Conservation (phyloP, 257 asterid genomes). For the Solanum appendiculatum region DNA sequence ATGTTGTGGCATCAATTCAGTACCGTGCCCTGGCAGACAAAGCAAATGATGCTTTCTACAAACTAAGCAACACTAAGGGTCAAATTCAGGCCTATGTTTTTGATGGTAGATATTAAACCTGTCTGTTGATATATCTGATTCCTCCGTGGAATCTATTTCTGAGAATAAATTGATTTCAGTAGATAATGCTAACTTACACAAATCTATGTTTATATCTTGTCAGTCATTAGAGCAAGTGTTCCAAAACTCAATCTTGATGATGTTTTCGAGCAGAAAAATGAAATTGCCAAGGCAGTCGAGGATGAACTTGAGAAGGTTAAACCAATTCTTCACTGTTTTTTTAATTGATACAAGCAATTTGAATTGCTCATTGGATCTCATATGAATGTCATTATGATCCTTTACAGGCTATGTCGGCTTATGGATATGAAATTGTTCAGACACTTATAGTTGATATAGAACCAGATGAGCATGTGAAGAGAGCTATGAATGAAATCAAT, state of each 20-base stretch:
- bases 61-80: slow-evolving; percentile 15
- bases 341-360: background rate
- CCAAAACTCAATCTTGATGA: slow-evolving; percentile 24
- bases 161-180: background rate
- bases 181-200: background rate
- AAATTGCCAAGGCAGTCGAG: slow-evolving; percentile 32
- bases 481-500: slow-evolving; percentile 35
- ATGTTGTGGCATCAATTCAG: slow-evolving; percentile 27
- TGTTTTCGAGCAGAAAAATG: slow-evolving; percentile 30
- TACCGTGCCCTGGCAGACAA: slow-evolving; percentile 25
- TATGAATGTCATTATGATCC: background rate
- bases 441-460: slow-evolving; percentile 32
- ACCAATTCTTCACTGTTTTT: background rate
- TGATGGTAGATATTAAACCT: slow-evolving; percentile 4
- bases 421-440: slow-evolving; percentile 31
- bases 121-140: background rate
- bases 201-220: background rate
- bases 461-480: slow-evolving; percentile 35
- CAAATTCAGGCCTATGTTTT: slow-evolving; percentile 28
- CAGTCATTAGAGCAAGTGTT: slow-evolving; percentile 33
- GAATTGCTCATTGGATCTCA: background rate
- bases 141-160: background rate
- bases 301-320: slow-evolving; percentile 30
- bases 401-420: slow-evolving; percentile 30
- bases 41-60: slow-evolving; percentile 24